These are phyloP conservation scores for Neltuma alba DNA, from an alignment of 306 rosid species.

Conservation along the genomic window DNA sequence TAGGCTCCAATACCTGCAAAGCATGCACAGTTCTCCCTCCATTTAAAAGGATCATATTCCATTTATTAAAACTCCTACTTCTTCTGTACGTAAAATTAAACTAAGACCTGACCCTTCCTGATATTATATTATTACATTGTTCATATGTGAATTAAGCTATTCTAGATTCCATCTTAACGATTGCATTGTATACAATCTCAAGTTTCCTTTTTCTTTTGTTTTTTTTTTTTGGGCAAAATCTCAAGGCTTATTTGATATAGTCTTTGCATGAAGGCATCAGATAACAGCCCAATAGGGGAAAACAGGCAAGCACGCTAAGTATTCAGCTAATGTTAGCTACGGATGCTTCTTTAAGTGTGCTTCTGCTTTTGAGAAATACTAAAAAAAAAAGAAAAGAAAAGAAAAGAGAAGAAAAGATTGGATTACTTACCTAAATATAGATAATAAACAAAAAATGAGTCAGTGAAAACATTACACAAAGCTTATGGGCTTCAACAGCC, in stretches of 20 bases:
- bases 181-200: background rate
- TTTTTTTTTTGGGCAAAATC: too few species aligned
- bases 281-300: background rate
- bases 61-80: background rate
- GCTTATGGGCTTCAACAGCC: constrained; percentile 10
- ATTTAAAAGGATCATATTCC: constrained; percentile 5
- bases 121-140: background rate
- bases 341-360: background rate
- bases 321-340: background rate
- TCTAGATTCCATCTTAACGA: constrained; percentile 18
- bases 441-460: background rate
- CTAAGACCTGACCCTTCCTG: background rate
- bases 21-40: constrained; percentile 4
- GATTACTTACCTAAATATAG: background rate
- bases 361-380: constrained; percentile 8
- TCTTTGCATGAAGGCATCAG: background rate
- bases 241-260: too few species aligned
- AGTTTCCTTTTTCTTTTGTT: background rate
- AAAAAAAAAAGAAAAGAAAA: too few species aligned
- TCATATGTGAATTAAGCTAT: constrained; percentile 6
- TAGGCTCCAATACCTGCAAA: constrained; percentile 84
- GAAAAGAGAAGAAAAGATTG: too few species aligned
- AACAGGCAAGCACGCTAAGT: background rate
- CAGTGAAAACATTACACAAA: background rate
- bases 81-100: background rate